These are phyloP conservation scores for Saccharomycopsis sp. DNA, from an alignment of 805 yeast genomes.

Conservation along the genomic window DNA sequence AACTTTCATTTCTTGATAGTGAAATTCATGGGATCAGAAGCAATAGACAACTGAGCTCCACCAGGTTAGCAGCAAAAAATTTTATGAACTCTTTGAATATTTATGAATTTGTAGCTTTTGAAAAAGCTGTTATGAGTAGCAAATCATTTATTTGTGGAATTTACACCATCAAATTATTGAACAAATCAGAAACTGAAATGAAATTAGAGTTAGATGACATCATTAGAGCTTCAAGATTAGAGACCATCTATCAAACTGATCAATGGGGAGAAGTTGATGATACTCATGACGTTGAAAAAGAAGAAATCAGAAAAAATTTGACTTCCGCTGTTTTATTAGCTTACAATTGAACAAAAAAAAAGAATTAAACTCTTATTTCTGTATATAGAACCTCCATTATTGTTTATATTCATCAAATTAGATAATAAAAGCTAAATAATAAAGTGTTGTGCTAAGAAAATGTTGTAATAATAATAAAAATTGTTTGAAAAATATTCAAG, in stretches of 20 bases:
- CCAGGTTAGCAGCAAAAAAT: slow-evolving; percentile 47
- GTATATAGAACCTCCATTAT: no score
- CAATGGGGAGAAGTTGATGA: slow-evolving; percentile 99
- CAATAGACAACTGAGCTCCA: slow-evolving; percentile 53
- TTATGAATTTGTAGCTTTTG: slow-evolving; percentile 83
- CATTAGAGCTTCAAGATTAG: slow-evolving; percentile 69
- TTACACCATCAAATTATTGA: slow-evolving; percentile 23
- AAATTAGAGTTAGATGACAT: slow-evolving; percentile 47
- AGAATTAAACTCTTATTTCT: no score
- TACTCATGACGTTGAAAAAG: slow-evolving; percentile 95
- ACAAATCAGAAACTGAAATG: slow-evolving; percentile 21
- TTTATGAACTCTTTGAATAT: slow-evolving; percentile 55
- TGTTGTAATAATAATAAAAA: no score
- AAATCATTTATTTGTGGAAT: slow-evolving; percentile 83
- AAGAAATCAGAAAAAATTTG: slow-evolving; percentile 73
- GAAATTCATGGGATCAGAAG: slow-evolving; percentile 77
- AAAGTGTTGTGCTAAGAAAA: background rate
- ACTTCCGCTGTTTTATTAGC: slow-evolving; percentile 66
- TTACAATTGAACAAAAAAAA: slow-evolving; percentile 18
- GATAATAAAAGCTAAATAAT: no score
- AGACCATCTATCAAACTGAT: slow-evolving; percentile 72
- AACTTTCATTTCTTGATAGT: slow-evolving; percentile 59
- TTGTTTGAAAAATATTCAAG: slow-evolving; percentile 19
- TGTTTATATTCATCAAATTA: no score
- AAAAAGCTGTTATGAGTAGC: slow-evolving; percentile 75